Evolutionary conservation across 306 rosid genomes (phyloP).

Genomic region (Pyrus betulifolia): DNA sequence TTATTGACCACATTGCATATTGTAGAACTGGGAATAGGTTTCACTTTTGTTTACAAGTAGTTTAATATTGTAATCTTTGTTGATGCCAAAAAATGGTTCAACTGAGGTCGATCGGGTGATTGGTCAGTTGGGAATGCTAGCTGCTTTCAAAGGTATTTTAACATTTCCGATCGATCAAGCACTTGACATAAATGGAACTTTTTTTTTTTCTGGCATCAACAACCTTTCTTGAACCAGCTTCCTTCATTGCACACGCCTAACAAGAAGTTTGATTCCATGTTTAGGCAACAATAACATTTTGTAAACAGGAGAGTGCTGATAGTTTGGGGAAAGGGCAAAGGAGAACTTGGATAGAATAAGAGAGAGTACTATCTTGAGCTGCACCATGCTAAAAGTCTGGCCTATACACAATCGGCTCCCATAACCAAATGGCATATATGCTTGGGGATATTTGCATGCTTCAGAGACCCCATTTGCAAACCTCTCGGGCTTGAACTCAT

Average conservation of each 20-base stretch:
- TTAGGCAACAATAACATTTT: conserved; percentile 2
- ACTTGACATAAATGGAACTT: too few species aligned
- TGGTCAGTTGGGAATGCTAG: too few species aligned
- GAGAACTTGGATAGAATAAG: background rate
- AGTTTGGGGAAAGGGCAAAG: background rate
- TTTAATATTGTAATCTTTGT: too few species aligned
- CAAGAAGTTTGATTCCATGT: conserved; percentile 5
- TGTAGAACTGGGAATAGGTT: background rate
- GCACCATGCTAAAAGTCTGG: conserved; percentile 3
- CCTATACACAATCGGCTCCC: conserved; percentile 8
- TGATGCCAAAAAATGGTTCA: too few species aligned
- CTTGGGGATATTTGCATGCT: conserved; percentile 11
- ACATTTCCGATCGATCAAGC: too few species aligned
- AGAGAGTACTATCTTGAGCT: conserved; percentile 4
- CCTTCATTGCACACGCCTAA: background rate
- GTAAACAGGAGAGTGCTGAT: conserved; percentile 6
- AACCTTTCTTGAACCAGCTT: background rate
- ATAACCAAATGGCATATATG: conserved; percentile 5
- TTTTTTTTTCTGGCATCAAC: too few species aligned
- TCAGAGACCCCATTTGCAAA: conserved; percentile 6
- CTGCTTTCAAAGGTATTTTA: too few species aligned
- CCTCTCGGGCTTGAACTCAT: conserved; percentile 12
- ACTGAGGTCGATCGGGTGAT: too few species aligned
- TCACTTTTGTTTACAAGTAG: background rate
- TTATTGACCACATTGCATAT: background rate